Evolutionary conservation across 805 yeast species (phyloP), one percentile per base, ranked within the genome.

Genomic region (Zygosaccharomyces pseudorouxii): DNA sequence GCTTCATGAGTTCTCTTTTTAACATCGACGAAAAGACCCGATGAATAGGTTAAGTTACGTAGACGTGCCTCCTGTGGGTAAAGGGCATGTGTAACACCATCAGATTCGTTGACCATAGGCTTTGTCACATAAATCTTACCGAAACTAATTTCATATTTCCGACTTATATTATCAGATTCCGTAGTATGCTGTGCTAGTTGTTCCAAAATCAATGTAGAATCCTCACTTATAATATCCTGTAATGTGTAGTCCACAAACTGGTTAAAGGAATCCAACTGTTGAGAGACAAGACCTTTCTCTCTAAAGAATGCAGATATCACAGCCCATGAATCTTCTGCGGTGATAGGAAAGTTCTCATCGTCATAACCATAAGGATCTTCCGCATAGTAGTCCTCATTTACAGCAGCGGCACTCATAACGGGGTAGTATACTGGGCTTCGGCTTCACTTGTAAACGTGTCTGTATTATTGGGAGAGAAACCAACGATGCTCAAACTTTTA

Each of bases 311-410:
- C 81, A 25, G 97, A 86, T 57, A 93, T 93, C 54, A 93, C 98
- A 28, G 96, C 84, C 99, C 99, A 93, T 71, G 99, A 93, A 76
- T 93, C 99, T 73, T 93, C 99, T 25, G 97, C 87, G 28, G 98
- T 89, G 72, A 93, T 88, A 63, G 84, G 79, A 52, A 78, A 79
- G 45, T 71, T 75, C 53, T 79, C 87, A 55, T 77, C 83, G 58
- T 84, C 90, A 65, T 82, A 82, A 48, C 79, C 81, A 68, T 87
- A 86, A 44, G 83, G 86, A 68, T 85, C 90, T 38, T 73, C 77
- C 25, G 65, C 67, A 42, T 62, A 65, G 55, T 68, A 66, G 43
- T 69, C 71, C 38, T 64, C 63, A 19, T 46, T 41, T 36, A 38
- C 48, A 42, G 50, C 49, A 28, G 49, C 38, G 46, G 51, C 37